These are phyloP conservation scores for Sparassis latifolia DNA, from an alignment of 1,284 basidiomycete species.

Conservation along the genomic window DNA sequence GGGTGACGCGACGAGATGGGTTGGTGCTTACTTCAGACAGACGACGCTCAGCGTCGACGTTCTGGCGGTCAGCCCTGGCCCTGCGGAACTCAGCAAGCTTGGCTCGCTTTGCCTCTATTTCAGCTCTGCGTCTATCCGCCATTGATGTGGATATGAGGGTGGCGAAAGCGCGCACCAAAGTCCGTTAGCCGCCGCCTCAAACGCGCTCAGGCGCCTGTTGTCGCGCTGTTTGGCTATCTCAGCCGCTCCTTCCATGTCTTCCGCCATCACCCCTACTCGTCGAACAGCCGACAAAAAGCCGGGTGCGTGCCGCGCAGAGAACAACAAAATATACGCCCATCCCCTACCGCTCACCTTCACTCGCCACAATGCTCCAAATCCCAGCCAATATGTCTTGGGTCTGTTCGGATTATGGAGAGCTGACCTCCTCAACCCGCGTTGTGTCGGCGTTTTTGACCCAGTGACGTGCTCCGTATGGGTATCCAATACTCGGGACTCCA, in stretches of 20 bases:
- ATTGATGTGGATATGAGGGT: conserved; percentile 8
- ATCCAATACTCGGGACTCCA: conserved; percentile 49
- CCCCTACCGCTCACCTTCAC: conserved; percentile 57
- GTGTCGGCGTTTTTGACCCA: conserved; percentile 67
- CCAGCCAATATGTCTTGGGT: conserved; percentile 38
- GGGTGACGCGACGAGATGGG: not conserved
- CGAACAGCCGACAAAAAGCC: conserved; percentile 38
- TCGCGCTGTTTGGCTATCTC: conserved; percentile 17
- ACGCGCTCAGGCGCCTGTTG: conserved; percentile 8
- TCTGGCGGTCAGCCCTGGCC: conserved; percentile 64
- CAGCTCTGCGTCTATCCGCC: conserved; percentile 53
- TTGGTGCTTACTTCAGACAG: conserved; percentile 30
- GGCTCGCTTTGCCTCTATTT: conserved; percentile 88
- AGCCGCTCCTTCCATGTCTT: conserved; percentile 32
- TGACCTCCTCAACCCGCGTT: conserved; percentile 52
- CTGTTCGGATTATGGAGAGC: conserved; percentile 46
- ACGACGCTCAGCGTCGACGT: conserved; percentile 49
- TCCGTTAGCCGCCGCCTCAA: not conserved
- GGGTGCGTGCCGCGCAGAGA: conserved; percentile 49
- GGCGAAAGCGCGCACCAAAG: not conserved
- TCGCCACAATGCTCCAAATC: conserved; percentile 28
- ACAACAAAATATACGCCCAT: conserved; percentile 58
- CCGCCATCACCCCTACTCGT: conserved; percentile 29
- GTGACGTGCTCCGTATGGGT: conserved; percentile 81
- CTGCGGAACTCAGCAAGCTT: conserved; percentile 83